A percentile compares a stretch with the other conserved stretches of the same genome.
These are phyloP conservation scores for Rugonectria rugulosa DNA, from an alignment of 2,329 filamentous ascomycete genomes.

Conservation along the genomic window DNA sequence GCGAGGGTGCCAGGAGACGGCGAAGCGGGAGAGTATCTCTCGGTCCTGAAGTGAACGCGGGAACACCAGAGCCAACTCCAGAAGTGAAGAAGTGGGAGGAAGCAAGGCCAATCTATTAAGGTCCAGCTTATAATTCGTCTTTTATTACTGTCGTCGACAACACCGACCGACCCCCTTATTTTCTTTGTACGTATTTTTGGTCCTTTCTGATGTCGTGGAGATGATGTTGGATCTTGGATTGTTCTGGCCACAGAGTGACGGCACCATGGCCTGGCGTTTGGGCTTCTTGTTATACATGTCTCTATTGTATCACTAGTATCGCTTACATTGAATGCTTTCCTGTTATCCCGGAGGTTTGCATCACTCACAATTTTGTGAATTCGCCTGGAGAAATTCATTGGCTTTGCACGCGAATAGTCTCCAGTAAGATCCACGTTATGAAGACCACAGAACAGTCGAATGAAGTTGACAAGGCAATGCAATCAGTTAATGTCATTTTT, in stretches of 20 bases:
- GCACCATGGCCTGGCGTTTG: constrained; percentile 32
- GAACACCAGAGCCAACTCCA: constrained; percentile 40
- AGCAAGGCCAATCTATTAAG: constrained; percentile 51
- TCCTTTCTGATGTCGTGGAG: constrained; percentile 9
- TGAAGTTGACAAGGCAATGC: no score
- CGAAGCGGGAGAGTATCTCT: constrained; percentile 62
- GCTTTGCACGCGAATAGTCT: no score
- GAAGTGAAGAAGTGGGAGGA: constrained; percentile 52
- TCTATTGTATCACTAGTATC: constrained; percentile 25
- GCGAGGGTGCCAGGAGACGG: constrained; percentile 54
- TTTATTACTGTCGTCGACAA: constrained; percentile 11
- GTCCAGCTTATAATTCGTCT: constrained; percentile 13
- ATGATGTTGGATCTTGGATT: constrained; percentile 25
- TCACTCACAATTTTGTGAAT: no score
- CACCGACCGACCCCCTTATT: constrained; percentile 16
- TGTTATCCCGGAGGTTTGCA: constrained; percentile 9
- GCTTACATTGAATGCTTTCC: constrained; percentile 17
- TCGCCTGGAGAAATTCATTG: no score
- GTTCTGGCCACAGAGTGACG: constrained; percentile 22
- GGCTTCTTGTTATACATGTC: constrained; percentile 19
- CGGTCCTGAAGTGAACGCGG: constrained; percentile 49
- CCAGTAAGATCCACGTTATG: no score
- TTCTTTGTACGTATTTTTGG: constrained; percentile 24
- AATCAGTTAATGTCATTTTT: no score
- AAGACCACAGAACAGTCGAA: no score